Base-by-base conservation (phyloP, 1,139 yeast genomes). In the Geotrichum bryndzae region DNA sequence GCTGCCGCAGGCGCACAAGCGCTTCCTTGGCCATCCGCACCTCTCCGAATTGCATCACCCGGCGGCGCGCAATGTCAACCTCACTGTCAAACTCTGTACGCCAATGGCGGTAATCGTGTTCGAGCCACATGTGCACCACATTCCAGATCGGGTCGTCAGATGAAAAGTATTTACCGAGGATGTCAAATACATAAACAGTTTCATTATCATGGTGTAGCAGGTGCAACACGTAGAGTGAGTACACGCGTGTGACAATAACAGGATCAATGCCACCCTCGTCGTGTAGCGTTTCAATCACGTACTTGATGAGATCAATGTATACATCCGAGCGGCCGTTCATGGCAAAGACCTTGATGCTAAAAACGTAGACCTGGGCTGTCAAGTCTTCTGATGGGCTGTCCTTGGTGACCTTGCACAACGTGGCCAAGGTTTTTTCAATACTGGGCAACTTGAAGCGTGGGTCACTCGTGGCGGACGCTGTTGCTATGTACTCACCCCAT, bases 31-130 rank as follows among this genome's bases (percentile, higher is more conserved):
- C 64, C 66, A 67, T 66, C 15, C 41, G 33, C 31, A 56, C 57
- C 50, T 65, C 68, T 8, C 68, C 69, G 50, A 61, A 58, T 56
- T 56, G 59, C 68, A 66, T 67, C 45, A 67, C 51, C 13, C 66
- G 61, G 27, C 61, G 64, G 11, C 67, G 57, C 5, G 66, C 68
- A n/a, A 65, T 61, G 52, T 65, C 68, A 3, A 60, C 8, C 52
- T 66, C 67, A 10, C 38, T 57, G 3, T 58, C 57, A 45, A 52
- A 65, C 15, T 61, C 31, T 1, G 64, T 58, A 5, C 66, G 63
- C 70, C 69, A 68, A 31, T 60, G 62, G 18, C 64, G 60, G 56
- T 66, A 68, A 57, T 67, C 69, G 51, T 60, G 54, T 48, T 67
- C 69, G 48, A 61, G 51, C 69, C 69, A 67, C 15, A 67, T 63